phyloP scores from a whole-genome alignment of 2,329 filamentous ascomycete species.

The Trichoderma gracile region DNA sequence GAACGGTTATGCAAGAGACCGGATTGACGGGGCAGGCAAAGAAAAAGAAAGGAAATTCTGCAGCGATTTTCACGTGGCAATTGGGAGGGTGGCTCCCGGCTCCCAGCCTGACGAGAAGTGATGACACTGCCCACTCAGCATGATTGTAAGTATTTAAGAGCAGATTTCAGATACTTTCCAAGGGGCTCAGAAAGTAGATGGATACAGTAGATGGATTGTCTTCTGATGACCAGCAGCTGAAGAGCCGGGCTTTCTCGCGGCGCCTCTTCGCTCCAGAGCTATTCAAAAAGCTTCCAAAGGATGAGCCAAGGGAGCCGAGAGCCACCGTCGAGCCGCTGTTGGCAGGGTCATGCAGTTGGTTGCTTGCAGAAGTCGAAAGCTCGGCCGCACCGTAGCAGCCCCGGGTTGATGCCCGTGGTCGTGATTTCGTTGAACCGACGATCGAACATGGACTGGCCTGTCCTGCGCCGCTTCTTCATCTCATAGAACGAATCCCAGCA shows the following conservation, averaged over 20 bases:
- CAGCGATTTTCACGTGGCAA: slow-evolving; percentile 18
- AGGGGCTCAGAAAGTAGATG: no score
- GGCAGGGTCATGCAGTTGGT: neutral
- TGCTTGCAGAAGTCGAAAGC: neutral
- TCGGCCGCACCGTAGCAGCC: neutral
- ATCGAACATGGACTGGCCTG: neutral
- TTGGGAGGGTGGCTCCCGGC: slow-evolving; percentile 1
- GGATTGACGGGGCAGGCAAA: neutral
- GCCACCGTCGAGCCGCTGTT: neutral
- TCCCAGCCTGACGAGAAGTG: neutral
- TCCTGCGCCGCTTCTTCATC: neutral
- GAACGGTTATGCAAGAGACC: slow-evolving; percentile 8
- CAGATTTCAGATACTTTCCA: no score
- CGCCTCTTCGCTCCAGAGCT: no score
- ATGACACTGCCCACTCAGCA: no score
- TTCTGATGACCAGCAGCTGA: no score
- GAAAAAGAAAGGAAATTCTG: neutral
- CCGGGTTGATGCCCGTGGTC: neutral
- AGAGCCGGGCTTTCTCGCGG: no score
- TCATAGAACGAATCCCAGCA: neutral
- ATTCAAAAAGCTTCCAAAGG: no score
- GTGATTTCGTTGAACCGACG: neutral
- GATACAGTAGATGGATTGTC: no score
- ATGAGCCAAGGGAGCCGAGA: no score
- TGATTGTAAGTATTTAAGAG: no score